Base-by-base conservation (phyloP, 1,139 yeast genomes). In the Yamadazyma taylorii region DNA sequence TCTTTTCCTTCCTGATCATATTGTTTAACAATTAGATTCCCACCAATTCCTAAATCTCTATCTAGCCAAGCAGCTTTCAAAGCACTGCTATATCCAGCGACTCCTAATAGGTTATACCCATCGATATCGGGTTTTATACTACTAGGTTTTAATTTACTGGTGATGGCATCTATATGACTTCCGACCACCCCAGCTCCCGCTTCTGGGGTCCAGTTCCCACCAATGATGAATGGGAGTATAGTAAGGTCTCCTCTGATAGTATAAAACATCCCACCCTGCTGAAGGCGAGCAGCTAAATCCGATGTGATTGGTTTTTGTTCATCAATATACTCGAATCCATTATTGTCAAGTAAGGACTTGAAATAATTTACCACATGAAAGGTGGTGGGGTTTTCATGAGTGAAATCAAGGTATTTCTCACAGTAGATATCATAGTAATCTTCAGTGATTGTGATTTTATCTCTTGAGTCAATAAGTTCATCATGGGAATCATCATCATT, bases 1-100 rank as follows among this genome's bases (percentile, higher is more conserved):
- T 19, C 21, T 6, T 8, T 19, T 8, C 63, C 64, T 3, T 45
- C 25, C 5, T 16, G 14, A 11, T 48, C 36, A 10, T 22, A 33
- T 32, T 55, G 65, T 45, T 61, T 66, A 35, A 75, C 71, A 38
- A 79, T 58, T 14, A 81, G 64, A 38, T 80, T 64, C 22, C 88
- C 88, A 35, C 83, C 87, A 39, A 81, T 54, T 31, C 85, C 85
- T 45, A 81, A 68, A 53, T 81, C 88, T 58, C 88, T 67, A 55
- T 80, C 85, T 55, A 78, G 69, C 85, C 87, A 79, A 19, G 69
- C 51, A 16, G 69, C 66, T 31, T 69, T 67, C 47, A 80, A 58
- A 1, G 79, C 74, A 19, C 85, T 84, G 13, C 82, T 78, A 53
- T 81, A 81, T 3, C 83, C 82, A 1, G 86, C 84, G 13, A 80